phyloP scores from a whole-genome alignment of 2,329 filamentous ascomycete species.

The Pleomassaria siparia region DNA sequence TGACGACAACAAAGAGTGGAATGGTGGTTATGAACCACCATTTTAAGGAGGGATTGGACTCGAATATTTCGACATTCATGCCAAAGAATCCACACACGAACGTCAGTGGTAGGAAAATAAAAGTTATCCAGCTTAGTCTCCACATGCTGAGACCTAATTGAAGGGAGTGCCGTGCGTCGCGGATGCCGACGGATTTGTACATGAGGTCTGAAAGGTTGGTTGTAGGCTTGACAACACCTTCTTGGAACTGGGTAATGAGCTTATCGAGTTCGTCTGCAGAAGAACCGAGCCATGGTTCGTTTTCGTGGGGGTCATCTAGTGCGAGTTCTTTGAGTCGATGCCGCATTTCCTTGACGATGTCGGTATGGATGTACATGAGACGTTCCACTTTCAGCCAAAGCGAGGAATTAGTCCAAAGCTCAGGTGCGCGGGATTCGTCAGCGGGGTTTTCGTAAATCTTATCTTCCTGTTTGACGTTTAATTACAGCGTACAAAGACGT shows the following conservation, averaged over 20 bases:
- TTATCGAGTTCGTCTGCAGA: conserved; percentile 48
- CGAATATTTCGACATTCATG: conserved; percentile 55
- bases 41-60: conserved; percentile 47
- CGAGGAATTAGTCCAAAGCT: conserved; percentile 55
- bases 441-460: conserved; percentile 57
- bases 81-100: conserved; percentile 54
- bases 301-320: conserved; percentile 30
- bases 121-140: conserved; percentile 68
- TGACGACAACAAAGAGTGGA: conserved; percentile 50
- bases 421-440: conserved; percentile 54
- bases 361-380: conserved; percentile 53
- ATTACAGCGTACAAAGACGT: background rate
- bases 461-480: conserved; percentile 36
- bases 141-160: conserved; percentile 54
- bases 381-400: conserved; percentile 57
- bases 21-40: conserved; percentile 54
- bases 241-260: conserved; percentile 50
- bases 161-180: conserved; percentile 53
- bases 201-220: conserved; percentile 53
- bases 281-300: conserved; percentile 45
- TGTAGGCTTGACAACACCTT: conserved; percentile 55
- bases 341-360: conserved; percentile 51
- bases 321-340: conserved; percentile 47
- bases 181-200: conserved; percentile 57
- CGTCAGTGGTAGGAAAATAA: conserved; percentile 68